phyloP scores from a whole-genome alignment of 2,329 filamentous ascomycete genomes.

The Trichoderma asperellum region DNA sequence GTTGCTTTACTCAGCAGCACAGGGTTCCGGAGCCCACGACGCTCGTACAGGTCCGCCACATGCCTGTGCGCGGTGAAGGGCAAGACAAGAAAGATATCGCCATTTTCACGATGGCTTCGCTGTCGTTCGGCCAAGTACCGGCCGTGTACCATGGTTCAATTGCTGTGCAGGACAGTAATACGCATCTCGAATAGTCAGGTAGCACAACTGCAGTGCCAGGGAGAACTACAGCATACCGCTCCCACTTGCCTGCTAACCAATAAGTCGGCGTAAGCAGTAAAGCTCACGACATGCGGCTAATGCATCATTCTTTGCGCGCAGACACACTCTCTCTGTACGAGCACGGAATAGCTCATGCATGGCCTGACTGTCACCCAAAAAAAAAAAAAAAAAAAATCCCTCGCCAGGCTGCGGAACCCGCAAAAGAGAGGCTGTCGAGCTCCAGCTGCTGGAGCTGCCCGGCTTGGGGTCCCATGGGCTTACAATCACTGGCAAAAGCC shows the following conservation, averaged over 20 bases:
- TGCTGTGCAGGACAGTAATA: background rate
- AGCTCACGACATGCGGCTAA: slow-evolving; percentile 22
- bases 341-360: background rate
- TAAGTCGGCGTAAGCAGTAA: slow-evolving; percentile 11
- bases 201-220: background rate
- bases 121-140: background rate
- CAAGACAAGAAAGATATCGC: background rate
- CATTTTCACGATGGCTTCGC: background rate
- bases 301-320: background rate
- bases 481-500: background rate
- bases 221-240: background rate
- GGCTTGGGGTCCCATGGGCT: background rate
- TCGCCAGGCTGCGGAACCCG: slow-evolving; percentile 1
- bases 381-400: slow-evolving; percentile 7
- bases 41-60: background rate
- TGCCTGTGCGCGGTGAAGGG: background rate
- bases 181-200: background rate
- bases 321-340: background rate
- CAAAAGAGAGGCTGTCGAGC: background rate
- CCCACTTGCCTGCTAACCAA: background rate
- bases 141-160: background rate
- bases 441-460: slow-evolving; percentile 16
- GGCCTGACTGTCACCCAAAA: background rate
- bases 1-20: slow-evolving; percentile 6
- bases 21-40: background rate